Conservation (phyloP, 768 basidiomycete genomes). For the Daedaleopsis nitida region DNA sequence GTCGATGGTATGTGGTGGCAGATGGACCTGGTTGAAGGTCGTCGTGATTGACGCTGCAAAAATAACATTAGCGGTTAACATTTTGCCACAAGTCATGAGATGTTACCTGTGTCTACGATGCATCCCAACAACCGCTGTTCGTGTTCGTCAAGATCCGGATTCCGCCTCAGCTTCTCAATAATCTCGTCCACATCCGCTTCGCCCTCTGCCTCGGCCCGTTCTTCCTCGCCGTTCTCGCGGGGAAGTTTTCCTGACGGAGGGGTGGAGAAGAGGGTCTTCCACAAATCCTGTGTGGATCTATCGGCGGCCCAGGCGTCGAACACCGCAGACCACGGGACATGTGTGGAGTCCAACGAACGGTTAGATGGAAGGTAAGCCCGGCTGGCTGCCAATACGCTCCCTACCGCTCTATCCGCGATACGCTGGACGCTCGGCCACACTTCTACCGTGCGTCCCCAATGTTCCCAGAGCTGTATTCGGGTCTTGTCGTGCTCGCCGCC, state of each 20-base stretch:
- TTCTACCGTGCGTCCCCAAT: slow-evolving; percentile 74
- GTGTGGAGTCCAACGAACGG: slow-evolving; percentile 53
- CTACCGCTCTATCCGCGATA: slow-evolving; percentile 78
- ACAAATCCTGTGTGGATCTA: slow-evolving; percentile 48
- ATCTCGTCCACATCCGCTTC: slow-evolving; percentile 58
- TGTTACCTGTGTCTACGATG: slow-evolving; percentile 80
- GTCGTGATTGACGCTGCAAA: slow-evolving; percentile 70
- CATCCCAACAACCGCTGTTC: slow-evolving; percentile 81
- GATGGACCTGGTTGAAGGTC: slow-evolving; percentile 84
- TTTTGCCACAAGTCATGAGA: slow-evolving; percentile 2
- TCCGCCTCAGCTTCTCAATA: slow-evolving; percentile 74
- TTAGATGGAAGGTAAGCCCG: slow-evolving; percentile 33
- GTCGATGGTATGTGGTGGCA: slow-evolving; percentile 87
- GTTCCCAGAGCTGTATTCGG: slow-evolving; percentile 47
- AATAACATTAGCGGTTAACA: slow-evolving; percentile 13
- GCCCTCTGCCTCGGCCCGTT: slow-evolving; percentile 40
- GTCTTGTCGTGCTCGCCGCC: slow-evolving; percentile 25
- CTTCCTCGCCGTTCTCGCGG: slow-evolving; percentile 26
- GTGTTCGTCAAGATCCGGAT: slow-evolving; percentile 75
- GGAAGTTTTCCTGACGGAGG: slow-evolving; percentile 39
- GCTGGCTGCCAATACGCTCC: slow-evolving; percentile 51
- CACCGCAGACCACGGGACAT: slow-evolving; percentile 68
- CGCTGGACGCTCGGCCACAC: slow-evolving; percentile 69
- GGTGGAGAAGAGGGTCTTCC: slow-evolving; percentile 65
- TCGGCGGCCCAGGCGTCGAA: slow-evolving; percentile 66